A percentile compares a stretch with the other conserved stretches of the same genome.
phyloP scores from a whole-genome alignment of 2,329 filamentous ascomycete genomes.

The Escovopsis sp. region DNA sequence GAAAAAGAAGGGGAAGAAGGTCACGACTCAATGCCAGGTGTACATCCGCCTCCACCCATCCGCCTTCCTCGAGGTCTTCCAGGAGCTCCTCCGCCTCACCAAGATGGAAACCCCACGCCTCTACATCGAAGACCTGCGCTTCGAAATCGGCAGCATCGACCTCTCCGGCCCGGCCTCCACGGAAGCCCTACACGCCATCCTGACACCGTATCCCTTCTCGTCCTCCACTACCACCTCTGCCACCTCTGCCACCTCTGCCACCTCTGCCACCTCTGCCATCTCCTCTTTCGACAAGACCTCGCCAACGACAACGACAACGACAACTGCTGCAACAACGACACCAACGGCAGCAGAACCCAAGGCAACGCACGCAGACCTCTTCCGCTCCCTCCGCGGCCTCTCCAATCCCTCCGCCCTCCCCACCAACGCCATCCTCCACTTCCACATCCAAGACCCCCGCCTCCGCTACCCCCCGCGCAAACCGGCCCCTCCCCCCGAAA shows the following conservation, averaged over 20 bases:
- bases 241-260: no score
- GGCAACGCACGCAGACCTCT: slow-evolving; percentile 29
- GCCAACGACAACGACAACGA: no score
- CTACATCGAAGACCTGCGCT: slow-evolving; percentile 52
- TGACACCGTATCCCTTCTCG: slow-evolving; percentile 35
- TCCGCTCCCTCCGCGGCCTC: slow-evolving; percentile 38
- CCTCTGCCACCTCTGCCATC: no score
- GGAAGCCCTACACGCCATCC: slow-evolving; percentile 55
- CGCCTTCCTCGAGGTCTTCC: slow-evolving; percentile 55
- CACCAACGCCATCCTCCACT: slow-evolving; percentile 51
- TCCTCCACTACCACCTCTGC: no score
- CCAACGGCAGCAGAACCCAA: no score
- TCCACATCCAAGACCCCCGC: slow-evolving; percentile 65
- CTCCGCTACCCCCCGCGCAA: slow-evolving; percentile 58
- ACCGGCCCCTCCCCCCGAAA: no score
- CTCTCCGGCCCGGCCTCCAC: slow-evolving; percentile 55
- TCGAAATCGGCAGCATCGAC: slow-evolving; percentile 47
- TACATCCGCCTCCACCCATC: slow-evolving; percentile 73
- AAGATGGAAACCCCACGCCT: slow-evolving; percentile 47
- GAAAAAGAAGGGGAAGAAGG: slow-evolving; percentile 7
- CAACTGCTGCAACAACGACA: no score
- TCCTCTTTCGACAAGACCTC: no score
- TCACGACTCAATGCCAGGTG: slow-evolving; percentile 27
- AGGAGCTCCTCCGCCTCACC: slow-evolving; percentile 40
- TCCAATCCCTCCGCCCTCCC: slow-evolving; percentile 58